Evolutionary conservation across 2,329 filamentous ascomycete species (phyloP).

Genomic region (Penicillium sp.): DNA sequence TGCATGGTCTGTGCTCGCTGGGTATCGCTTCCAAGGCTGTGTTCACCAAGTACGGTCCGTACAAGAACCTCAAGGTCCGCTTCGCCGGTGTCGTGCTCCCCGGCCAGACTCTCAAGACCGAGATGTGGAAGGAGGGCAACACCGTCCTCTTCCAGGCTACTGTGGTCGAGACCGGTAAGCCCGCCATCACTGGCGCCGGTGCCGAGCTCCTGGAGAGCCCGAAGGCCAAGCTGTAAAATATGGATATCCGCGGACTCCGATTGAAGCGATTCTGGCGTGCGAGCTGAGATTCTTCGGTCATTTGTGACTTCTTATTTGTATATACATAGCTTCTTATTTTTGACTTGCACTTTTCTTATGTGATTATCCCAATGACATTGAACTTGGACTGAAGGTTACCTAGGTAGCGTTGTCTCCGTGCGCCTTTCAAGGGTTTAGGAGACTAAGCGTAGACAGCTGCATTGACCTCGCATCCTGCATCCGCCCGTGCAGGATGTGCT

Average conservation of each 20-base stretch:
- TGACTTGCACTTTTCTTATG: conserved; percentile 3
- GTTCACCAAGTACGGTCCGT: conserved; percentile 73
- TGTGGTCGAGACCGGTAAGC: conserved; percentile 89
- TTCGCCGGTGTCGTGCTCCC: conserved; percentile 83
- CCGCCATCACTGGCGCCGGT: conserved; percentile 75
- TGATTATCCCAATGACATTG: not conserved
- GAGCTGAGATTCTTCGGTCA: conserved; percentile 14
- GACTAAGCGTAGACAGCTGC: not conserved
- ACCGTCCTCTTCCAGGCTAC: conserved; percentile 79
- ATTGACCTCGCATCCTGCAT: not conserved
- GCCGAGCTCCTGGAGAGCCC: conserved; percentile 62
- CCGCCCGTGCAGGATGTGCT: not conserved
- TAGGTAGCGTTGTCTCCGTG: not conserved
- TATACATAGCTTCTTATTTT: conserved; percentile 18
- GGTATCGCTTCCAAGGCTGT: conserved; percentile 89
- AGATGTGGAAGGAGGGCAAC: conserved; percentile 88
- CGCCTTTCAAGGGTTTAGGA: not conserved
- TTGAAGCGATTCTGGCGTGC: conserved; percentile 19
- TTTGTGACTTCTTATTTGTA: conserved; percentile 22
- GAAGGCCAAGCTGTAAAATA: conserved; percentile 50
- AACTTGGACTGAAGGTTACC: no score
- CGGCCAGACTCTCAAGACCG: conserved; percentile 82
- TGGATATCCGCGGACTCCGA: conserved; percentile 3
- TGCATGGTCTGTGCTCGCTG: conserved; percentile 95
- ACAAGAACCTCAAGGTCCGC: conserved; percentile 87